Evolutionary conservation across 140 eudicot species (phyloP), one percentile per base, ranked within the genome.

Genomic region (Erigeron philadelphicus): DNA sequence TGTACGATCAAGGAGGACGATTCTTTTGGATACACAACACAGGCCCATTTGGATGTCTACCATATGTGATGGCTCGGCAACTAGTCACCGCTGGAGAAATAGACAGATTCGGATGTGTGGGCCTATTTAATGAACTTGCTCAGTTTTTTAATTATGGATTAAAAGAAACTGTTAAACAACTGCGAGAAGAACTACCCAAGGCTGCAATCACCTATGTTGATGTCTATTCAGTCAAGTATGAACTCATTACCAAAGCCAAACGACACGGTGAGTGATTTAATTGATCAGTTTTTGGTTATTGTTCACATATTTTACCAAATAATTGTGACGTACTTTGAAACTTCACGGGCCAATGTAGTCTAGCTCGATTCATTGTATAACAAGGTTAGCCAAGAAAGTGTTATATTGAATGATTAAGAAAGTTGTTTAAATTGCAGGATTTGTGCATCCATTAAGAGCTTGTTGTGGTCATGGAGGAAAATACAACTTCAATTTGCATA

Each of bases 381-480:
- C 38, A 15, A 52, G 11, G 7, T 52, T 6, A 52, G 55, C 38
- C 38, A 49, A 9, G 23, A 6, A 58, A 50, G 43, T 57, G 16
- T 60, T 48, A 2, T 49, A 11, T 58, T 48, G 6, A 25, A 61
- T 70, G 54, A 15, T 13, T 62, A 17, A 57, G 9, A 9, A 12
- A 68, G 12, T 58, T 72, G 35, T 8, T 42, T 31, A n/a, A 55
- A 42, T 38, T 70, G 64, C 75, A 90, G 97, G 97, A 41, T 90
- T 90, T 72, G 85, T 48, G 61, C 72, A 78, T 23, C 90, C 97
- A 15, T 61, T 90, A 21, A 67, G 67, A 43, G 84, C 79, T 38
- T 90, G 97, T 72, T 90, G 95, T 68, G 96, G 96, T 11, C 80
- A 62, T 61, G 96, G 95, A 40, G 97, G 97, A 56, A 88, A 82